Evolutionary conservation across 2,329 filamentous ascomycete genomes (phyloP).

Genomic region (Fusarium albidum): DNA sequence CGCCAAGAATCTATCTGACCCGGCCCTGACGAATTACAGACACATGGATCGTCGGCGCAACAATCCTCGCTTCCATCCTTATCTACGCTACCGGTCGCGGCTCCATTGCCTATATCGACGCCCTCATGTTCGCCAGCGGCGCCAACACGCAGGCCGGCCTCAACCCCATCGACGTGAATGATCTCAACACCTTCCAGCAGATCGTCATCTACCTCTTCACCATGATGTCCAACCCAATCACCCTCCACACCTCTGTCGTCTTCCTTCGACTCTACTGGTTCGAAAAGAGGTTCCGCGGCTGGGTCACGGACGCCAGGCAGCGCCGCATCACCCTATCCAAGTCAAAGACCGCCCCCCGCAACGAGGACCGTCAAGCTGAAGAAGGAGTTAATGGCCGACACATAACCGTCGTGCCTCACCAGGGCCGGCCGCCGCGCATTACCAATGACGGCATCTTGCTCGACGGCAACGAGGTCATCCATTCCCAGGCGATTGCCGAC

Average conservation of each 20-base stretch:
- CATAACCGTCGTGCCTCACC: constrained; percentile 72
- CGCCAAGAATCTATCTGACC: constrained; percentile 30
- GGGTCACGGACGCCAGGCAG: constrained; percentile 76
- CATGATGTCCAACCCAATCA: constrained; percentile 82
- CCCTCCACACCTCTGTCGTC: constrained; percentile 85
- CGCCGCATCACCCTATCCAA: constrained; percentile 71
- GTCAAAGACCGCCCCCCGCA: constrained; percentile 61
- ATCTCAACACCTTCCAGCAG: constrained; percentile 76
- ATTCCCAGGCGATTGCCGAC: constrained; percentile 37
- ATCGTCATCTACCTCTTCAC: constrained; percentile 75
- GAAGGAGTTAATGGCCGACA: constrained; percentile 70
- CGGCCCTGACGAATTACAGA: constrained; percentile 56
- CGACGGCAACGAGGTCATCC: constrained; percentile 39
- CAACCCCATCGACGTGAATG: constrained; percentile 79
- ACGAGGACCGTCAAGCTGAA: constrained; percentile 60
- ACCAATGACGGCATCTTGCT: constrained; percentile 68
- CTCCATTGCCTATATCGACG: constrained; percentile 80
- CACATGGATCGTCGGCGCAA: constrained; percentile 79
- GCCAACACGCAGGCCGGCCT: constrained; percentile 91
- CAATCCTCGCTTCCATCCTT: constrained; percentile 78
- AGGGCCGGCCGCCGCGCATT: constrained; percentile 62
- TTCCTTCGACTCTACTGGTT: constrained; percentile 98
- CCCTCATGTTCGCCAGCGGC: constrained; percentile 87
- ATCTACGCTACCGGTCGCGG: constrained; percentile 69
- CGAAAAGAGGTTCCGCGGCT: constrained; percentile 90